Conservation (phyloP, 495 filamentous ascomycete genomes). For the Immersiella caudata region DNA sequence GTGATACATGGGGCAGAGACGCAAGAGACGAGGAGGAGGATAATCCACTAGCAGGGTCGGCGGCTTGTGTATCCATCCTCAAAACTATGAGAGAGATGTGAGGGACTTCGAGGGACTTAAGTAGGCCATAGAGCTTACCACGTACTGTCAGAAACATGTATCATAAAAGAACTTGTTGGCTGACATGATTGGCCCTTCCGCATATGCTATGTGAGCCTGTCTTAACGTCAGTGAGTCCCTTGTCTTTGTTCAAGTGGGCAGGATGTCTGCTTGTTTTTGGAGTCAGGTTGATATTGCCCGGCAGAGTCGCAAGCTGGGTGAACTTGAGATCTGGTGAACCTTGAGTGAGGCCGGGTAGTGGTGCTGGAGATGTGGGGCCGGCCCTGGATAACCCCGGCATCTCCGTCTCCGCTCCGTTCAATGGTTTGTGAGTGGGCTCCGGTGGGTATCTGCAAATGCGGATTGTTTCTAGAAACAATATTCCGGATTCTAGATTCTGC, state of each 20-base stretch:
- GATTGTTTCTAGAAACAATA: neutral
- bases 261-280: no score
- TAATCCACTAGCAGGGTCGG: neutral
- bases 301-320: no score
- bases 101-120: neutral
- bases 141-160: neutral
- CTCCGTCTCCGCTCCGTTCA: neutral
- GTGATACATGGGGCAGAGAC: neutral
- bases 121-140: neutral
- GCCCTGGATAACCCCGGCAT: neutral
- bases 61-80: slow-evolving; percentile 4
- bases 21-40: neutral
- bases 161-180: neutral
- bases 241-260: no score
- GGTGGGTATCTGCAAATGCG: neutral
- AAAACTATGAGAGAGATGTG: neutral
- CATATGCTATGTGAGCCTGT: neutral
- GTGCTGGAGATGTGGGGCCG: neutral
- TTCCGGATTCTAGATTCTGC: neutral
- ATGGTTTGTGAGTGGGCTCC: neutral
- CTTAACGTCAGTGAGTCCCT: no score
- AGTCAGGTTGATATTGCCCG: no score
- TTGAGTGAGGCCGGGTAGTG: neutral
- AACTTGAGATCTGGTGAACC: no score
- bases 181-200: neutral